Evolutionary conservation across 2,329 filamentous ascomycete species (phyloP).

Genomic region (Fusarium illudens): DNA sequence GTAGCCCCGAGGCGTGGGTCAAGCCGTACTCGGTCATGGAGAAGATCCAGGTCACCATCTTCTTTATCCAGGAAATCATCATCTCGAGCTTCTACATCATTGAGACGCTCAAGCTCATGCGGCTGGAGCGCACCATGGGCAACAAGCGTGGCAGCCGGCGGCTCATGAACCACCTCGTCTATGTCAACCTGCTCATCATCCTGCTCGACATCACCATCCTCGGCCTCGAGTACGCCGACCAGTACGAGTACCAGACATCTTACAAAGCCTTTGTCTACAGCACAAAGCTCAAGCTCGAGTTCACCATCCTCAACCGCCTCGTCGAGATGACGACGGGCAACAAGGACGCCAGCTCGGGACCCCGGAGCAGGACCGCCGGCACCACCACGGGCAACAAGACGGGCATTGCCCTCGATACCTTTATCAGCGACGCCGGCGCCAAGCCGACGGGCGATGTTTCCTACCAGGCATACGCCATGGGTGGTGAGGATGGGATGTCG

Average conservation of each 20-base stretch:
- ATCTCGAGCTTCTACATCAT: constrained; percentile 63
- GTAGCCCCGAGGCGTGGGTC: constrained; percentile 25
- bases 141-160: constrained; percentile 35
- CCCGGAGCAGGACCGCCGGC: constrained; percentile 24
- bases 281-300: constrained; percentile 52
- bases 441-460: constrained; percentile 27
- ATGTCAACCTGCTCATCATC: constrained; percentile 57
- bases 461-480: constrained; percentile 38
- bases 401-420: constrained; percentile 34
- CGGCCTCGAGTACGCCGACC: constrained; percentile 48
- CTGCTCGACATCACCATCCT: constrained; percentile 55
- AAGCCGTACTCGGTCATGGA: constrained; percentile 57
- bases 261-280: constrained; percentile 51
- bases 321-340: constrained; percentile 45
- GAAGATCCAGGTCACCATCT: constrained; percentile 64
- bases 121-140: constrained; percentile 48
- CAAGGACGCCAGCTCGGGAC: constrained; percentile 39
- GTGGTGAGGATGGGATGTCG: constrained; percentile 26
- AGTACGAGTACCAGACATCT: constrained; percentile 49
- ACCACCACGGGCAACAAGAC: constrained; percentile 23
- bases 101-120: constrained; percentile 60
- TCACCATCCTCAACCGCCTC: constrained; percentile 51
- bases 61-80: constrained; percentile 64
- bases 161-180: constrained; percentile 52
- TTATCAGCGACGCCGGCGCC: constrained; percentile 16